Evolutionary conservation across 2,329 filamentous ascomycete genomes (phyloP).

Genomic region (Botrytis sinoallii): DNA sequence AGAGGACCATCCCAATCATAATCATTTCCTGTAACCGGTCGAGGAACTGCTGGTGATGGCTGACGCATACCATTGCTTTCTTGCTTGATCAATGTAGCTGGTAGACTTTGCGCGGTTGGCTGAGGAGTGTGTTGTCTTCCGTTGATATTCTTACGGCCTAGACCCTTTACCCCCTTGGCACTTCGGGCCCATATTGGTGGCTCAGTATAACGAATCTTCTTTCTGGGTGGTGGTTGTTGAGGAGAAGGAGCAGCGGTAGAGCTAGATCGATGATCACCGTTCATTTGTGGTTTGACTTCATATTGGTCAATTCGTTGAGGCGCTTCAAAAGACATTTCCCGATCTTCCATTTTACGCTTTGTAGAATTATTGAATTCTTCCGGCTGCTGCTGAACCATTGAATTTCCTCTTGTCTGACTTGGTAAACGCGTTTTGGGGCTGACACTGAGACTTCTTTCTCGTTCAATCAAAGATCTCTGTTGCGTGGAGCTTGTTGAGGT

Average conservation of each 20-base stretch:
- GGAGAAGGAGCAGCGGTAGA: slow-evolving; percentile 27
- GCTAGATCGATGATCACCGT: slow-evolving; percentile 27
- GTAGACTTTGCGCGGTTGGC: slow-evolving; percentile 19
- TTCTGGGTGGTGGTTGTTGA: slow-evolving; percentile 46
- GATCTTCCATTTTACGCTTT: slow-evolving; percentile 36
- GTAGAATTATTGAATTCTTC: slow-evolving; percentile 27
- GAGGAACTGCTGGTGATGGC: slow-evolving; percentile 20
- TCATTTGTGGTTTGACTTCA: slow-evolving; percentile 26
- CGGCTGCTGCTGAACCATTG: slow-evolving; percentile 21
- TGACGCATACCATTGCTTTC: slow-evolving; percentile 34
- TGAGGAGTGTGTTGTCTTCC: slow-evolving; percentile 25
- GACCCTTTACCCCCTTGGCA: slow-evolving; percentile 25
- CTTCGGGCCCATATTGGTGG: slow-evolving; percentile 48
- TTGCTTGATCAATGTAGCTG: slow-evolving; percentile 25
- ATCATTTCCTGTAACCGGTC: slow-evolving; percentile 18
- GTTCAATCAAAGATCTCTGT: slow-evolving; percentile 55
- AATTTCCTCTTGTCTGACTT: slow-evolving; percentile 30
- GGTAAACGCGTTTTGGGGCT: slow-evolving; percentile 70
- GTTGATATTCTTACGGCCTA: slow-evolving; percentile 29
- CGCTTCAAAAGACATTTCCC: slow-evolving; percentile 28
- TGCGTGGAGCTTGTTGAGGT: slow-evolving; percentile 43
- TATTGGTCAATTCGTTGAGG: slow-evolving; percentile 22
- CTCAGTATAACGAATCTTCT: slow-evolving; percentile 50
- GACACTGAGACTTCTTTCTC: slow-evolving; percentile 69
- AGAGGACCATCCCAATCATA: slow-evolving; percentile 36